These are phyloP conservation scores for Pholiota microspora DNA, from an alignment of 768 basidiomycete genomes.

Conservation along the genomic window DNA sequence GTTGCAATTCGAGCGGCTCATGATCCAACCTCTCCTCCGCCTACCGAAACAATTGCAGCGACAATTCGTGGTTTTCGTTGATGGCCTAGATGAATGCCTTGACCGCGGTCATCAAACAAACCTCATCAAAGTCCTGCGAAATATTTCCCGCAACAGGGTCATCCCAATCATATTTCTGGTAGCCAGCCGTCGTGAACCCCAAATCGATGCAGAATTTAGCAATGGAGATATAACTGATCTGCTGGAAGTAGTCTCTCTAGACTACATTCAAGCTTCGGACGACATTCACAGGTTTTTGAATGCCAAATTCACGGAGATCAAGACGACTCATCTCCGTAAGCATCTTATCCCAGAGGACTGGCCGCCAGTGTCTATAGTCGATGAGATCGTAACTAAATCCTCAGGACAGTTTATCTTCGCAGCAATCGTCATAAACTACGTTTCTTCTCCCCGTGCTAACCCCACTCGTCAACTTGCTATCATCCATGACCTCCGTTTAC, in stretches of 20 bases:
- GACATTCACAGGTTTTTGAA: slow-evolving; percentile 6
- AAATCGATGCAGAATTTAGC: background rate
- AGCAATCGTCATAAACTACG: slow-evolving; percentile 1
- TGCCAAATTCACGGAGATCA: slow-evolving; percentile 4
- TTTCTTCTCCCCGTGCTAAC: background rate
- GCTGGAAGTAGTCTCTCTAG: background rate
- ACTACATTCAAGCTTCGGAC: background rate
- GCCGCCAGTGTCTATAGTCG: background rate
- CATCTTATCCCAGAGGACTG: background rate
- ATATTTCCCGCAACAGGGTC: background rate
- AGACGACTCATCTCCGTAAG: background rate
- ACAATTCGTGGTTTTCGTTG: background rate
- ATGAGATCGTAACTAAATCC: background rate
- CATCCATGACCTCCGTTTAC: background rate
- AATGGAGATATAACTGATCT: background rate
- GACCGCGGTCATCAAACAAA: background rate
- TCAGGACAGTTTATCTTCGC: slow-evolving; percentile 10
- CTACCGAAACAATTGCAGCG: background rate
- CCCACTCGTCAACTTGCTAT: background rate
- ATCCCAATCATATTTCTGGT: background rate
- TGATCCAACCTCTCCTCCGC: background rate
- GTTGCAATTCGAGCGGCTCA: background rate
- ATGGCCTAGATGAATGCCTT: background rate
- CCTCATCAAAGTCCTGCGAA: background rate
- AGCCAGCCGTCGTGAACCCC: background rate